Percentiles rank a stretch among this genome's conserved stretches.
phyloP scores from a whole-genome alignment of 306 rosid species.

The Cicer chorassanicum region DNA sequence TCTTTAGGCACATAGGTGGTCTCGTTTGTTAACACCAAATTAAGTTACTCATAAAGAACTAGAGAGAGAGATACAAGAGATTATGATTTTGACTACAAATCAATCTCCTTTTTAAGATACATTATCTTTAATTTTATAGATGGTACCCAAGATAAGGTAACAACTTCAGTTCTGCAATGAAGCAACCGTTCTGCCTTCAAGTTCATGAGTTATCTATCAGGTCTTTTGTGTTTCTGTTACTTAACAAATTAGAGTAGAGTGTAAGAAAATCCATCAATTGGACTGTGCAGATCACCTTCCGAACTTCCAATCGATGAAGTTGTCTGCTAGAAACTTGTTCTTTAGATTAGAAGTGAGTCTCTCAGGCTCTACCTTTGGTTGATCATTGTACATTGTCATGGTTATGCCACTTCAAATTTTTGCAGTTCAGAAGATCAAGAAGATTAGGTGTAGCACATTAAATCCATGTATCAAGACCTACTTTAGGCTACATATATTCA shows the following conservation, averaged over 20 bases:
- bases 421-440: constrained; percentile 41
- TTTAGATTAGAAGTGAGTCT: constrained; percentile 36
- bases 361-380: constrained; percentile 33
- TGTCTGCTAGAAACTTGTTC: constrained; percentile 2
- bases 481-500: constrained; percentile 26
- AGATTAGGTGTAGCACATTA: constrained; percentile 42
- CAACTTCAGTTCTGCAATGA: constrained; percentile 45
- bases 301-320: constrained; percentile 39
- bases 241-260: constrained; percentile 39
- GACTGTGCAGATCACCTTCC: constrained; percentile 35
- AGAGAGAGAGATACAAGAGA: neutral
- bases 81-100: constrained; percentile 22
- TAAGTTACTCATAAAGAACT: neutral
- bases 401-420: constrained; percentile 32
- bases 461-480: constrained; percentile 33
- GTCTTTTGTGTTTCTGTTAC: constrained; percentile 41
- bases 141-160: constrained; percentile 22
- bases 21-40: constrained; percentile 13
- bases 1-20: neutral
- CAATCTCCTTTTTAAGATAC: constrained; percentile 12
- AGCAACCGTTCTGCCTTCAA: constrained; percentile 37
- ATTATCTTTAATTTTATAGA: constrained; percentile 11
- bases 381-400: constrained; percentile 13
- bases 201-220: constrained; percentile 39
- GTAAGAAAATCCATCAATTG: constrained; percentile 44